Evolutionary conservation across 2,329 filamentous ascomycete genomes (phyloP), one percentile per base, ranked within the genome.

Genomic region (Cladosporium velox): DNA sequence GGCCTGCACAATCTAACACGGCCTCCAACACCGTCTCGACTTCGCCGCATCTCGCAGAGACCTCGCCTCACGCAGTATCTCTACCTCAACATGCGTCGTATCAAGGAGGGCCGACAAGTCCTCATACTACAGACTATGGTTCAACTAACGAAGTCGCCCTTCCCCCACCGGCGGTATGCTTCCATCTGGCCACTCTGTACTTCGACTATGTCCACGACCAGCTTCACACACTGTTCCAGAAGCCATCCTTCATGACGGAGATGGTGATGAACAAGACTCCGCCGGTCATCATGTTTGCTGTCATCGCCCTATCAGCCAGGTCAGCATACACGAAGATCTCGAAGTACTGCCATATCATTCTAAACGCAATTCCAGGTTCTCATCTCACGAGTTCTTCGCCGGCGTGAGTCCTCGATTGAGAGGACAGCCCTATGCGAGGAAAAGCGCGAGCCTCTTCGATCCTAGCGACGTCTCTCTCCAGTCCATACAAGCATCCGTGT

Each of bases 391-490:
- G 4, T 59, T 65, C 28, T 65, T 65, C 34, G 63, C 54, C 15
- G 54, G 63, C 28, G 26, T 59, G 1, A 65, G 34, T 26, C 57
- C 57, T 26, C 54, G 54, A 24, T 18, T 26, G 38, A 38, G 63
- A 52, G 54, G 63, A 10, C 21, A 21, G 4, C 30, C 11, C 10
- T 59, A 65, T 32, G 54, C 54, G 21, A 59, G 28, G 32, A 65
- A 59, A n/a, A 65, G 63, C 30, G 63, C 63, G 15, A 59, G 63
- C 55, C 63, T 65, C 7, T 65, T 65, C 41, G 63, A 65, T n/a
- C 54, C 57, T 4, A 65, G 63, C 41, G 63, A 65, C 8, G 57
- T 65, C 6, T 65, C 54, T 21, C 47, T 65, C 12, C 54, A 59
- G 30, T 59, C 63, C 8, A 59, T 65, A n/a, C 57, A 65, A 41